phyloP scores from a whole-genome alignment of 75 land plant species.

The Isoetes taiwanensis region DNA sequence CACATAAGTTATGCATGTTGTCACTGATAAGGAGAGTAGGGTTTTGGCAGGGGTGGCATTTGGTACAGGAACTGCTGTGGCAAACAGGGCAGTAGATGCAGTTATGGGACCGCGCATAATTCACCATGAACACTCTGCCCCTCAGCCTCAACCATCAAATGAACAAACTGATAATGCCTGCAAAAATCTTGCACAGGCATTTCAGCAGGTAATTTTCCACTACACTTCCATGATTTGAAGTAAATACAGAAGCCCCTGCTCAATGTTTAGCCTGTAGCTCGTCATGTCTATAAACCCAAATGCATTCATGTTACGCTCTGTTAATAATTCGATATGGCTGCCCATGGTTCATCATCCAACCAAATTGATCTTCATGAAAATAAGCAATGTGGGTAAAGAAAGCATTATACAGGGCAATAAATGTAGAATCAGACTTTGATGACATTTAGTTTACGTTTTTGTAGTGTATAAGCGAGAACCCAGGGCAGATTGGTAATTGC shows the following conservation, averaged over 20 bases:
- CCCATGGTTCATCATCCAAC: too few relatives aligned
- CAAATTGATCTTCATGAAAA: too few relatives aligned
- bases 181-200: too few relatives aligned
- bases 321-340: too few relatives aligned
- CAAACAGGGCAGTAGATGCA: slow-evolving; percentile 86
- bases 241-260: slow-evolving; percentile 26
- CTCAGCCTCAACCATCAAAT: background rate
- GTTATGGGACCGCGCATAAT: slow-evolving; percentile 79
- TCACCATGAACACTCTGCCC: slow-evolving; percentile 47
- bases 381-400: too few relatives aligned
- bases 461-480: slow-evolving; percentile 60
- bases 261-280: background rate
- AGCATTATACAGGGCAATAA: too few relatives aligned
- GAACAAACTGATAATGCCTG: too few relatives aligned
- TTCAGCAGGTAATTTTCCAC: too few relatives aligned
- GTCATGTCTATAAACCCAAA: background rate
- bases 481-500: slow-evolving; percentile 68
- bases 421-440: too few relatives aligned
- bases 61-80: slow-evolving; percentile 91
- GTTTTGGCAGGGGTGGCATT: slow-evolving; percentile 63
- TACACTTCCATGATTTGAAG: too few relatives aligned
- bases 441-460: background rate
- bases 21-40: background rate
- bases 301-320: background rate
- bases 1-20: background rate